Evolutionary conservation across 371 early-diverging fungal genomes (phyloP).

Genomic region (Mortierella sp.): DNA sequence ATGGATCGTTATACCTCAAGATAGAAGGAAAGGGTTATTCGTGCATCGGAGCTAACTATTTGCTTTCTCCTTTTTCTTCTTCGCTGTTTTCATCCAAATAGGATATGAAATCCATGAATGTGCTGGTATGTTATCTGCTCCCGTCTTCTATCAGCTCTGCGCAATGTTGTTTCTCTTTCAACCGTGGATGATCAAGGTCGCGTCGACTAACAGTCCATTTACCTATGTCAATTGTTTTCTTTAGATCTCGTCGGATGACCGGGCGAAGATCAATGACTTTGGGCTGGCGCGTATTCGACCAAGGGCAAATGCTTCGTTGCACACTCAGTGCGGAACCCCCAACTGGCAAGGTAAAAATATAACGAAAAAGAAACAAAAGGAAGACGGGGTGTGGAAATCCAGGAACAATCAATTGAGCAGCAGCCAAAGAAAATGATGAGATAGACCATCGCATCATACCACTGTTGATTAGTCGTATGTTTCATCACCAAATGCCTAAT

Average conservation of each 20-base stretch:
- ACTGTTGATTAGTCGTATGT: background rate
- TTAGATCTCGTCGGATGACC: conserved; percentile 73
- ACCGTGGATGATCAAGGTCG: background rate
- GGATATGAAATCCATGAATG: conserved; percentile 93
- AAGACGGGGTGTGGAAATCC: background rate
- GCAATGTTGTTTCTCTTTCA: background rate
- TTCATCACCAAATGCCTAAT: background rate
- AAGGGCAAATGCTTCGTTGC: conserved; percentile 74
- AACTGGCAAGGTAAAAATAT: conserved; percentile 78
- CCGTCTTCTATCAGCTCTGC: background rate
- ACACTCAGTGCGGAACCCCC: conserved; percentile 83
- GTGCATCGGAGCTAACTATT: background rate
- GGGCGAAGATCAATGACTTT: conserved; percentile 88
- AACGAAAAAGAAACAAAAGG: background rate
- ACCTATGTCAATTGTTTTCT: background rate
- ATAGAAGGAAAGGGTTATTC: too few species aligned
- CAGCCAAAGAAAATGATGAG: too few species aligned
- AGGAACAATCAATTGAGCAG: too few species aligned
- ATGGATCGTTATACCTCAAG: background rate
- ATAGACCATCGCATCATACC: too few species aligned
- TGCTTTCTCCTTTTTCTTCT: background rate
- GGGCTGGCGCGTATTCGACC: conserved; percentile 84
- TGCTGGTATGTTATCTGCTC: conserved; percentile 63
- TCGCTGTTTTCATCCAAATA: conserved; percentile 17
- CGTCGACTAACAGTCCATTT: background rate